Percentiles rank a stretch among this genome's conserved stretches.
These are phyloP conservation scores for Phytophthora palmivora DNA, from an alignment of 352 stramenopile species.

Conservation along the genomic window DNA sequence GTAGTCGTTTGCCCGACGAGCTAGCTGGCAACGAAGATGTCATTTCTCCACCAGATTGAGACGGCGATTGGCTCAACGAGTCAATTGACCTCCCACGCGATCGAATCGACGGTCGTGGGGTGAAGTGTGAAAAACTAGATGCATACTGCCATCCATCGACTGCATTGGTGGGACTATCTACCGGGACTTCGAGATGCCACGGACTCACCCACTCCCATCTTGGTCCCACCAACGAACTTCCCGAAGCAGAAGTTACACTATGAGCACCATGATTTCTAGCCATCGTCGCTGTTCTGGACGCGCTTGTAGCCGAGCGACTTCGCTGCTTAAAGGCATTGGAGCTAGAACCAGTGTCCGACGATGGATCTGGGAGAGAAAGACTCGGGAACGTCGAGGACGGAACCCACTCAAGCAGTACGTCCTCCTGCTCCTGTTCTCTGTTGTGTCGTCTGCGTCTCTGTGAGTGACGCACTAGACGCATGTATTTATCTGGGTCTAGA, in stretches of 20 bases:
- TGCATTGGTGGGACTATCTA: slow-evolving; percentile 27
- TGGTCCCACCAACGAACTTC: slow-evolving; percentile 5
- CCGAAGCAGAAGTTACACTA: slow-evolving; percentile 10
- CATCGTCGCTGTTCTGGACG: not conserved
- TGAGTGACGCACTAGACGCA: slow-evolving; percentile 42
- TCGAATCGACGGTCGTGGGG: slow-evolving; percentile 32
- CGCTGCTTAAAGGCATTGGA: slow-evolving; percentile 22
- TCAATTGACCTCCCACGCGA: slow-evolving; percentile 35
- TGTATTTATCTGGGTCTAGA: slow-evolving; percentile 76
- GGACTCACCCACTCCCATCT: slow-evolving; percentile 80
- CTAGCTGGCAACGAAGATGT: slow-evolving; percentile 32
- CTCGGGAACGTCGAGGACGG: slow-evolving; percentile 64
- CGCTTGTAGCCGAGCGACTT: slow-evolving; percentile 32
- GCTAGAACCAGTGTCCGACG: not conserved
- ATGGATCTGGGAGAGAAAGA: slow-evolving; percentile 48
- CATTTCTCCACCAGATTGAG: slow-evolving; percentile 9
- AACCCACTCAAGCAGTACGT: slow-evolving; percentile 41
- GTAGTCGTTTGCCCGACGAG: slow-evolving; percentile 47
- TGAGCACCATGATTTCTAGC: not conserved
- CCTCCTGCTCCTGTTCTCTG: slow-evolving; percentile 9
- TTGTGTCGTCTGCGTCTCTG: slow-evolving; percentile 15
- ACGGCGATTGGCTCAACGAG: slow-evolving; percentile 19
- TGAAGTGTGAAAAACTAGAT: slow-evolving; percentile 67
- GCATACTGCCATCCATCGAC: slow-evolving; percentile 74
- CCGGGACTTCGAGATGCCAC: slow-evolving; percentile 61